Base-by-base conservation (phyloP, 352 stramenopile species). In the Globisporangium paroecandrum region DNA sequence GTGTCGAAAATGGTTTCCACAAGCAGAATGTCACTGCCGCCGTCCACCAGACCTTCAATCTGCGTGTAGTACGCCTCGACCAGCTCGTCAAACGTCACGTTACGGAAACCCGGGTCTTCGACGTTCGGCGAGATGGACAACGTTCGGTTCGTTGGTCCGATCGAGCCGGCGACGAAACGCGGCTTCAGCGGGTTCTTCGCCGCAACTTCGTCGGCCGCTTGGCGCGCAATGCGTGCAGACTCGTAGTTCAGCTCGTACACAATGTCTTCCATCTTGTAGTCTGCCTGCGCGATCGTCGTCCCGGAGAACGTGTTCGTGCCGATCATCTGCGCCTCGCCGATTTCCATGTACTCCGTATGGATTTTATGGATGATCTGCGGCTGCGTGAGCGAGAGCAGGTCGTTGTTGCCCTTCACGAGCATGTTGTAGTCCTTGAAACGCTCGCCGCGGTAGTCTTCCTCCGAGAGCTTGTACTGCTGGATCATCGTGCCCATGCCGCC, bases 1-100 rank as follows among this genome's bases (percentile, higher is more conserved):
- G 97, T 99, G 73, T 99, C 97, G 76, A 99, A 99, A 64, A 99
- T 98, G 5, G 97, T 99, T 77, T 99, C 97, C 0, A 99, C 94
- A 61, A 99, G 97, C 54, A 99, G 76, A 67, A 99, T 91, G 75
- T 99, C 97, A 47, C 78, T 78, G 56, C 97, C 97, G n/a, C 97
- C 97, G 69, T 99, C 95, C 55, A 98, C 85, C 9, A 99, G 82
- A 34, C 85, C 95, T 60, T 98, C 93, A 54, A 97, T 79, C 73
- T 99, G 94, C 69, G 97, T 93, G 70, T 98, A 97, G 77, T 99
- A 99, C 1, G 97, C 92, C 13, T 95, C 86, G 29, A 98, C 96
- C 3, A 99, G 85, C 76, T 99, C 95, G 70, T 99, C 96, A 80
- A 99, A 99, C 36, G 94, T 98, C 32, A 99, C 93, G 77, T 99